These are phyloP conservation scores for Arabidopsis hybrid DNA, from an alignment of 441 rosid genomes.

Conservation along the genomic window DNA sequence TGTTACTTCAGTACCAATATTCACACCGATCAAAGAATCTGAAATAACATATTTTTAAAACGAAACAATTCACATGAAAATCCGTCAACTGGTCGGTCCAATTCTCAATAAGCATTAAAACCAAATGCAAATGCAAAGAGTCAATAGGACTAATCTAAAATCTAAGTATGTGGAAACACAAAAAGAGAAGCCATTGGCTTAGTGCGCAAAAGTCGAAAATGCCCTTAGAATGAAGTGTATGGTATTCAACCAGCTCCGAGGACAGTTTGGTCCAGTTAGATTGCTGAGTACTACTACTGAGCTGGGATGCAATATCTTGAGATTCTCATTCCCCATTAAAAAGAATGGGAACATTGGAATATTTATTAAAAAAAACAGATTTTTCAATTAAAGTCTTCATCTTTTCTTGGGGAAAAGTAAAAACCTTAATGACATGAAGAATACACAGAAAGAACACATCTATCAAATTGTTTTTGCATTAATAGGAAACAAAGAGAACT, in stretches of 20 bases:
- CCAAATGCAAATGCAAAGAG: slow-evolving; percentile 33
- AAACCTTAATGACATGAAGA: slow-evolving; percentile 22
- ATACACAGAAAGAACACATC: slow-evolving; percentile 8
- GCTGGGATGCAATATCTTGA: slow-evolving; percentile 50
- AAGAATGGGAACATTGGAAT: slow-evolving; percentile 26
- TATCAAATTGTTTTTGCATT: no score
- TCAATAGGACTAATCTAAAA: no score
- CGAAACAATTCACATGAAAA: slow-evolving; percentile 15
- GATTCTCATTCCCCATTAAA: slow-evolving; percentile 45
- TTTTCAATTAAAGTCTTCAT: slow-evolving; percentile 24
- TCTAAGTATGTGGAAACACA: not conserved
- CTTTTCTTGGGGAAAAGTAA: slow-evolving; percentile 21
- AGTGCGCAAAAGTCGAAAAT: not conserved
- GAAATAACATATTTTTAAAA: slow-evolving; percentile 27
- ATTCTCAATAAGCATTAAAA: slow-evolving; percentile 9
- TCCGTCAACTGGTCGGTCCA: slow-evolving; percentile 30
- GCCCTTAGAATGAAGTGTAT: slow-evolving; percentile 13
- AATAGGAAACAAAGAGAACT: not conserved
- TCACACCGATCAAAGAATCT: slow-evolving; percentile 89
- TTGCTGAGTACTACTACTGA: slow-evolving; percentile 41
- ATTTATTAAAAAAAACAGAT: not conserved
- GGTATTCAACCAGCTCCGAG: not conserved
- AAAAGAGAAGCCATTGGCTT: slow-evolving; percentile 11
- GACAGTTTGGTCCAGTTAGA: slow-evolving; percentile 29
- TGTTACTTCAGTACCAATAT: slow-evolving; percentile 86